Conservation (phyloP, 805 yeast species). For the Kuraishia borneana region DNA sequence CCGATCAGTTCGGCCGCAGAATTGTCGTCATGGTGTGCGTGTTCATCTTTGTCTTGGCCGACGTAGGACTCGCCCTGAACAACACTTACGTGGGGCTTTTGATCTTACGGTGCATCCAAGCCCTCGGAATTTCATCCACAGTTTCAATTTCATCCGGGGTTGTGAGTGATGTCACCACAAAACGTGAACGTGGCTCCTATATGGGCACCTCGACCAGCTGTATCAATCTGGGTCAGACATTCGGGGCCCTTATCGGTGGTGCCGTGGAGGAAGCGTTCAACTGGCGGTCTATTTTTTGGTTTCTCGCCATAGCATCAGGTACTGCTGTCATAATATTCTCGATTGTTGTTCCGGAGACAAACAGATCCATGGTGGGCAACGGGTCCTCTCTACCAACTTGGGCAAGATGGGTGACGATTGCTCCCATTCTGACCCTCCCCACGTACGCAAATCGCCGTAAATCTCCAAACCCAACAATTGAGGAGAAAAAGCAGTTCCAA, state of each 20-base stretch:
- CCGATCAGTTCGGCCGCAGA: slow-evolving; percentile 65
- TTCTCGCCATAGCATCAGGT: slow-evolving; percentile 57
- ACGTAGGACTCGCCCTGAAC: slow-evolving; percentile 54
- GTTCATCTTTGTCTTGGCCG: slow-evolving; percentile 43
- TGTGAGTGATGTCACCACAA: slow-evolving; percentile 61
- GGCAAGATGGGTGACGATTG: slow-evolving; percentile 1
- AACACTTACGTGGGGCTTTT: slow-evolving; percentile 50
- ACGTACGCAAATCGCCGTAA: neutral
- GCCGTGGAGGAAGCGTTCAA: slow-evolving; percentile 37
- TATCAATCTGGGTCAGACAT: slow-evolving; percentile 60
- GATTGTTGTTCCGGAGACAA: slow-evolving; percentile 61
- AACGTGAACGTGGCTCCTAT: slow-evolving; percentile 57
- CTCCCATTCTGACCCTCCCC: slow-evolving; percentile 1
- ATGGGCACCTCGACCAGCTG: slow-evolving; percentile 58
- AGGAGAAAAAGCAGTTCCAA: slow-evolving; percentile 11
- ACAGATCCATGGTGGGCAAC: slow-evolving; percentile 62
- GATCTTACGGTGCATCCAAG: slow-evolving; percentile 63
- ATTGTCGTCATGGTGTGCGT: slow-evolving; percentile 51
- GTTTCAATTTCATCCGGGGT: slow-evolving; percentile 62
- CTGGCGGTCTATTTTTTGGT: slow-evolving; percentile 79
- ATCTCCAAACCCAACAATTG: neutral
- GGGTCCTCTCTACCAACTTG: slow-evolving; percentile 47
- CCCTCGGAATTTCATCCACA: slow-evolving; percentile 67
- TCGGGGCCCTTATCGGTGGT: slow-evolving; percentile 67
- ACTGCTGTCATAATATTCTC: slow-evolving; percentile 20